A percentile compares a stretch with the other conserved stretches of the same genome.
Conservation (phyloP, 306 rosid genomes). For the Inga laurina region DNA sequence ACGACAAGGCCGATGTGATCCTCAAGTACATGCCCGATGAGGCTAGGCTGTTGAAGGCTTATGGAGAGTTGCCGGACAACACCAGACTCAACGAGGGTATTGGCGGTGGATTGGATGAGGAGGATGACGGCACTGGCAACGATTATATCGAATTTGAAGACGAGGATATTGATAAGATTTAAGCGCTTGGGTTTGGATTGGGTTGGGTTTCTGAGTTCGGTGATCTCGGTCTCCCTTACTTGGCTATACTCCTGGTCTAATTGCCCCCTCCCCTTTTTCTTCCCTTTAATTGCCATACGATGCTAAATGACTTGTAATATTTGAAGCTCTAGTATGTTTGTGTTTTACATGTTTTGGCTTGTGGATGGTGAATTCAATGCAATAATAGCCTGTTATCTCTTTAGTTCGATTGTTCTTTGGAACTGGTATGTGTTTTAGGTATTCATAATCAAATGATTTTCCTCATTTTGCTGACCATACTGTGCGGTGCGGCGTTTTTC, state of each 20-base stretch:
- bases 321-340: neutral
- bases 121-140: constrained; percentile 31
- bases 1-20: constrained; percentile 51
- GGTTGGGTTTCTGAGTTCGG: neutral
- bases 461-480: neutral
- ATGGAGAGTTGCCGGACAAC: constrained; percentile 40
- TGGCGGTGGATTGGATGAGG: constrained; percentile 44
- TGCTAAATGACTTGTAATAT: constrained; percentile 9
- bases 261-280: no score
- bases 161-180: constrained; percentile 54
- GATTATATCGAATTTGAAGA: constrained; percentile 51
- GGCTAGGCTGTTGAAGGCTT: constrained; percentile 46
- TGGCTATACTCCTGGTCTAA: neutral
- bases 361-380: constrained; percentile 19
- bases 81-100: constrained; percentile 41
- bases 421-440: neutral
- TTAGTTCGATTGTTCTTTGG: neutral
- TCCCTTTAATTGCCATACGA: neutral
- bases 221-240: neutral
- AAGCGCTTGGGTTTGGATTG: neutral
- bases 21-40: constrained; percentile 55
- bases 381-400: constrained; percentile 17
- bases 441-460: no score
- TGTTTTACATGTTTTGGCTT: neutral
- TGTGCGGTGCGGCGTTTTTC: neutral